Conservation (phyloP, 768 basidiomycete genomes). For the Tremella mesenterica region DNA sequence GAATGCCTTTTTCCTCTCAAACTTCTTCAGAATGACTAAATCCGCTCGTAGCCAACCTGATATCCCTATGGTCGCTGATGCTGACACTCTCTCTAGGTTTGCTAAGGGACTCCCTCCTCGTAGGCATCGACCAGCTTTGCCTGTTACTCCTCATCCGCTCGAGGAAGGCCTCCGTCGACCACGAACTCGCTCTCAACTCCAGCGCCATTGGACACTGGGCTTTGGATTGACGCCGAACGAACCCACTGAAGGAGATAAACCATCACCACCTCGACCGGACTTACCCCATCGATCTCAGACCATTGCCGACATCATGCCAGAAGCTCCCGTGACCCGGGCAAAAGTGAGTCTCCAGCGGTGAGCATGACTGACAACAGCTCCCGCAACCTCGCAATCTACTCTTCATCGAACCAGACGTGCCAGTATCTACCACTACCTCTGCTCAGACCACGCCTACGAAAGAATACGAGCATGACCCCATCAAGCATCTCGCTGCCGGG, state of each 20-base stretch:
- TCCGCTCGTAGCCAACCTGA: too few species aligned
- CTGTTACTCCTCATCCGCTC: not conserved
- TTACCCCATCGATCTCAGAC: constrained; percentile 8
- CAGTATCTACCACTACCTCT: constrained; percentile 22
- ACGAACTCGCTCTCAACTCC: not conserved
- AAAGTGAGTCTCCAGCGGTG: constrained; percentile 8
- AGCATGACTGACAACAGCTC: constrained; percentile 18
- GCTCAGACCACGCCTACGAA: constrained; percentile 21
- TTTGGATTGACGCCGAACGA: too few species aligned
- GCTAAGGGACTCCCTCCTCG: not conserved
- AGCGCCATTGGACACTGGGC: not conserved
- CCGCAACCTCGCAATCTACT: constrained; percentile 41
- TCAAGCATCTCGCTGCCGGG: too few species aligned
- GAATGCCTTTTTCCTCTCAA: too few species aligned
- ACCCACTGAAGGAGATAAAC: too few species aligned
- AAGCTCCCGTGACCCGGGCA: constrained; percentile 3
- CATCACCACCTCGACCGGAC: not conserved
- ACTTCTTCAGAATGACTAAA: too few species aligned
- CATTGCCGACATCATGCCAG: constrained; percentile 11
- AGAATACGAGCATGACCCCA: constrained; percentile 14
- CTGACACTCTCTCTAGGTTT: not conserved
- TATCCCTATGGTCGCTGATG: too few species aligned
- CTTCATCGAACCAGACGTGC: constrained; percentile 42
- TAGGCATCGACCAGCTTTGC: too few species aligned
- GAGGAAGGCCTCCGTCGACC: not conserved